phyloP scores from a whole-genome alignment of 2,329 filamentous ascomycete species.

The Drechslerella dactyloides region DNA sequence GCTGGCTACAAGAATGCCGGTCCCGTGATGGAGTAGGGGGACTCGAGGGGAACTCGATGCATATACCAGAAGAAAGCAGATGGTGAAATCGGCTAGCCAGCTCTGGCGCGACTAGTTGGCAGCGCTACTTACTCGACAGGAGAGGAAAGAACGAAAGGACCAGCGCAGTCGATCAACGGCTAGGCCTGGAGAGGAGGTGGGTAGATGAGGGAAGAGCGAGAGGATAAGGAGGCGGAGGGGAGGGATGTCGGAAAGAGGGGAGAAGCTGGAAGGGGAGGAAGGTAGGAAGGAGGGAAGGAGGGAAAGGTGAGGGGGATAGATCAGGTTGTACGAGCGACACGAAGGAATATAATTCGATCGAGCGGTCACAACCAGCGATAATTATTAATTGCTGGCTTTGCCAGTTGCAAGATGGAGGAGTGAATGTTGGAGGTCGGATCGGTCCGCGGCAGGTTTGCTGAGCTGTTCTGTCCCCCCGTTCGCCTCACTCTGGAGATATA shows the following conservation, averaged over 20 bases:
- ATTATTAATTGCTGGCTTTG: too few relatives aligned
- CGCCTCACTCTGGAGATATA: slow-evolving; percentile 1
- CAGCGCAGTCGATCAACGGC: slow-evolving; percentile 2
- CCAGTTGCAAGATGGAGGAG: too few relatives aligned
- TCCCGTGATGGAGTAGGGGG: slow-evolving; percentile 34
- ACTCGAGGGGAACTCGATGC: slow-evolving; percentile 2
- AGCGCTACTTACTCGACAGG: slow-evolving; percentile 6
- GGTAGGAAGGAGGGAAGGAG: not conserved
- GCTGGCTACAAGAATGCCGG: slow-evolving; percentile 25
- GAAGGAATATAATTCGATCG: too few relatives aligned
- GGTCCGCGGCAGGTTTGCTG: slow-evolving; percentile 1
- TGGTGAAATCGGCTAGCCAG: slow-evolving; percentile 4
- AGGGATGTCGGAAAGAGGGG: slow-evolving; percentile 3
- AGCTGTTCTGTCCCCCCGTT: not conserved
- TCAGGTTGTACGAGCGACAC: not conserved
- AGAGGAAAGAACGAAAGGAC: not conserved
- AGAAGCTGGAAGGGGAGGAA: too few relatives aligned
- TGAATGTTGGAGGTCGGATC: not conserved
- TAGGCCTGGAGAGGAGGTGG: not conserved
- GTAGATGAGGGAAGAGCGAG: slow-evolving; percentile 27
- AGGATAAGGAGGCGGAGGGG: slow-evolving; percentile 25
- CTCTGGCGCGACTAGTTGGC: slow-evolving; percentile 1
- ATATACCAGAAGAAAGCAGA: not conserved
- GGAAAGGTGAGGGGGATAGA: not conserved
- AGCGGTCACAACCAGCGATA: too few relatives aligned